Evolutionary conservation across 352 stramenopile genomes (phyloP).

Genomic region (Phytopythium cucurbitacearum): DNA sequence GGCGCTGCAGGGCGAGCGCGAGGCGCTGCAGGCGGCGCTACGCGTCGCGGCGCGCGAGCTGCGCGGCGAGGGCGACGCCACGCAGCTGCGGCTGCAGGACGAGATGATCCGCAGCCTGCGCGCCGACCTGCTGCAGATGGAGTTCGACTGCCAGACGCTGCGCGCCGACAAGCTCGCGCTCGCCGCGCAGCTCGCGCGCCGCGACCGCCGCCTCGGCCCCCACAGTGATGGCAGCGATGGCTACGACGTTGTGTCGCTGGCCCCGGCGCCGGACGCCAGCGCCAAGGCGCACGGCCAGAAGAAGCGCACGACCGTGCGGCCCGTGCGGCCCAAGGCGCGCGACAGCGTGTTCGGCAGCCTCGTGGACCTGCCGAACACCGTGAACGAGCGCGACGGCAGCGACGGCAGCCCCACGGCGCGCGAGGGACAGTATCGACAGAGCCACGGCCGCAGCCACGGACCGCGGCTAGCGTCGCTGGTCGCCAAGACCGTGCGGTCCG

Average conservation of each 20-base stretch:
- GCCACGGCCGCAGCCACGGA: conserved; percentile 8
- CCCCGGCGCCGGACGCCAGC: conserved; percentile 20
- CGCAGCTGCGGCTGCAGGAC: conserved; percentile 37
- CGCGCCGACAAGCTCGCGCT: conserved; percentile 33
- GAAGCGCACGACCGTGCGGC: conserved; percentile 33
- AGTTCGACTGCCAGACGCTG: conserved; percentile 62
- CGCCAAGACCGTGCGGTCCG: conserved; percentile 53
- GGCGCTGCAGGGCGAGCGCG: conserved; percentile 37
- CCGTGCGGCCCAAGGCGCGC: conserved; percentile 17
- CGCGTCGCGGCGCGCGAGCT: conserved; percentile 12
- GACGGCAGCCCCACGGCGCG: too few species aligned
- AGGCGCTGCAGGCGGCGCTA: conserved; percentile 30
- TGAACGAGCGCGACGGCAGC: conserved; percentile 13
- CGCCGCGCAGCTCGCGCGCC: conserved; percentile 23
- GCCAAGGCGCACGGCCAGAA: conserved; percentile 26
- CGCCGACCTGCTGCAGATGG: conserved; percentile 55
- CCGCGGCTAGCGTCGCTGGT: conserved; percentile 40
- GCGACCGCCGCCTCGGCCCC: conserved; percentile 16
- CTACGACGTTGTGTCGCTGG: conserved; percentile 48
- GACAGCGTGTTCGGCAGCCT: conserved; percentile 47
- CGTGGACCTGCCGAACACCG: conserved; percentile 52
- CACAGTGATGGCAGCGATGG: background rate
- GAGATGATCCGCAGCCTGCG: conserved; percentile 48
- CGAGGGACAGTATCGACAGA: background rate
- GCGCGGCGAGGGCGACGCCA: conserved; percentile 20